Evolutionary conservation across 352 stramenopile species (phyloP).

Genomic region (Globisporangium paroecandrum): DNA sequence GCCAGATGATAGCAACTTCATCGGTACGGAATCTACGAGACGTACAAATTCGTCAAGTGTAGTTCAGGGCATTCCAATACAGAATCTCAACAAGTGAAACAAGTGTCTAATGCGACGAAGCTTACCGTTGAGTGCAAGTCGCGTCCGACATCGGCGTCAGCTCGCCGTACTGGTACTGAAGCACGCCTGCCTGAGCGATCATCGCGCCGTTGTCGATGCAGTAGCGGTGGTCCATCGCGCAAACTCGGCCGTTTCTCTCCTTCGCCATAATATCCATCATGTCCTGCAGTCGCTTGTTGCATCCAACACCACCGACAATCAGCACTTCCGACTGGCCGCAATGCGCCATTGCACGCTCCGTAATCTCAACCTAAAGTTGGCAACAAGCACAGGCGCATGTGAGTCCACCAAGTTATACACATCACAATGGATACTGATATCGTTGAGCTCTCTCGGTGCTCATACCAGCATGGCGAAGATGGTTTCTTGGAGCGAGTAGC

Average conservation of each 20-base stretch:
- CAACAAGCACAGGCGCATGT: not conserved
- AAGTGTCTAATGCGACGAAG: not conserved
- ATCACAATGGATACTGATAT: not conserved
- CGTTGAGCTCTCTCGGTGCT: not conserved
- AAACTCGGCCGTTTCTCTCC: constrained; percentile 93
- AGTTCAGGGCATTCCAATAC: not conserved
- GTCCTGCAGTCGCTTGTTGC: constrained; percentile 89
- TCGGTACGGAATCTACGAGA: constrained; percentile 94
- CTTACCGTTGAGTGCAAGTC: constrained; percentile 92
- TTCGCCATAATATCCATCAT: constrained; percentile 99
- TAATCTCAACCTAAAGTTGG: constrained; percentile 93
- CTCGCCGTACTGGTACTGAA: constrained; percentile 95
- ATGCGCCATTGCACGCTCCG: constrained; percentile 99
- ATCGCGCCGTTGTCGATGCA: constrained; percentile 99
- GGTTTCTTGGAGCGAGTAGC: constrained; percentile 99
- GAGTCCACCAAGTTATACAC: not conserved
- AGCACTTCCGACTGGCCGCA: constrained; percentile 95
- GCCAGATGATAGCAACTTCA: constrained; percentile 96
- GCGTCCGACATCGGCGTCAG: constrained; percentile 90
- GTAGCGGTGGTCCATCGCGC: constrained; percentile 99
- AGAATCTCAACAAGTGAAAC: not conserved
- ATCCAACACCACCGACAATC: constrained; percentile 99
- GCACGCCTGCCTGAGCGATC: constrained; percentile 99
- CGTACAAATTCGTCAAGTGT: not conserved
- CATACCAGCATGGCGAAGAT: constrained; percentile 99